These are phyloP conservation scores for Luffa aegyptiaca DNA, from an alignment of 306 rosid genomes.

Conservation along the genomic window DNA sequence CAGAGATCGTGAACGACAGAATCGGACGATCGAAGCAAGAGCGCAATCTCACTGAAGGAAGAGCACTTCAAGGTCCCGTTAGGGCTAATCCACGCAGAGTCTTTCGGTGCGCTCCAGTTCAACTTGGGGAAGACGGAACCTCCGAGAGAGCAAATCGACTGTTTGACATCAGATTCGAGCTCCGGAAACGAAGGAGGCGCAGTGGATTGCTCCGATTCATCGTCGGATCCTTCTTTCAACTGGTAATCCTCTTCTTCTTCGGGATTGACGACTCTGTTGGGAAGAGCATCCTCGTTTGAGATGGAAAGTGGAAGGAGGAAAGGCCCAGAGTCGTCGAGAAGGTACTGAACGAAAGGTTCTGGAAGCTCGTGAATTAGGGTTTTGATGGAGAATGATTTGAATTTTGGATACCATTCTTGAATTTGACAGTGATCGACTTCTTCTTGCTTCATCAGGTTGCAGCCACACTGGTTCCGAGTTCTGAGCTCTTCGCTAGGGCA, in stretches of 20 bases:
- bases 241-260: slow-evolving; percentile 58
- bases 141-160: slow-evolving; percentile 55
- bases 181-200: slow-evolving; percentile 61
- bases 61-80: slow-evolving; percentile 44
- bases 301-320: slow-evolving; percentile 60
- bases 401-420: slow-evolving; percentile 74
- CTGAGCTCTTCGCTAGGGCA: background rate
- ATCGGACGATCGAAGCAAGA: slow-evolving; percentile 62
- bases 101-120: slow-evolving; percentile 91
- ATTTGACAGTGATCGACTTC: slow-evolving; percentile 61
- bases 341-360: slow-evolving; percentile 55
- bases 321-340: slow-evolving; percentile 57
- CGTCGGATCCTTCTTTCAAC: slow-evolving; percentile 47
- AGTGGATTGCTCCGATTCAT: slow-evolving; percentile 42
- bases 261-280: slow-evolving; percentile 58
- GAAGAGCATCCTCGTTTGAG: slow-evolving; percentile 66
- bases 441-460: slow-evolving; percentile 38
- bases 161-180: slow-evolving; percentile 56
- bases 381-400: slow-evolving; percentile 49
- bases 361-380: slow-evolving; percentile 62
- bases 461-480: background rate
- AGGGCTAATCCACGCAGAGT: slow-evolving; percentile 70
- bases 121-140: slow-evolving; percentile 72
- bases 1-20: slow-evolving; percentile 71
- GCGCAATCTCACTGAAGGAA: slow-evolving; percentile 58